phyloP scores from a whole-genome alignment of 2,329 filamentous ascomycete genomes.

The Venturia asperata region DNA sequence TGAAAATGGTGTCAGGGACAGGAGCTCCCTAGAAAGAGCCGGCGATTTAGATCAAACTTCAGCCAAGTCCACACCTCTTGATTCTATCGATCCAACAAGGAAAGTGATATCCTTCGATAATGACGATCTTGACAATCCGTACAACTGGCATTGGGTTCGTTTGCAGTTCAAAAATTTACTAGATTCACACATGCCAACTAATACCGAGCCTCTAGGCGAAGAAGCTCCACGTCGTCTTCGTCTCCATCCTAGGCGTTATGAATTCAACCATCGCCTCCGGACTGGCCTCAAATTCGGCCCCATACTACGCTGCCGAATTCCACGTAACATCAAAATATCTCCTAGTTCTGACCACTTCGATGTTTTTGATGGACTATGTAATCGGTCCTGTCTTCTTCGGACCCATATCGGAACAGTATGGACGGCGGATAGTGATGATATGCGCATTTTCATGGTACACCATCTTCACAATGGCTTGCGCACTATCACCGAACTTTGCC shows the following conservation, averaged over 20 bases:
- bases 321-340: conserved; percentile 41
- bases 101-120: conserved; percentile 34
- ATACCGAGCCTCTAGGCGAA: conserved; percentile 36
- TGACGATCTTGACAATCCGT: conserved; percentile 36
- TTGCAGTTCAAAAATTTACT: no score
- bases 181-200: not conserved
- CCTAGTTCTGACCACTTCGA: conserved; percentile 43
- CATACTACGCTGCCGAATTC: conserved; percentile 53
- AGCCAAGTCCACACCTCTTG: conserved; percentile 19
- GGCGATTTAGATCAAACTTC: conserved; percentile 17
- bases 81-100: conserved; percentile 17
- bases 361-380: conserved; percentile 45
- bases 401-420: conserved; percentile 40
- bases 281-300: conserved; percentile 56
- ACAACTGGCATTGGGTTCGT: conserved; percentile 33
- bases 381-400: conserved; percentile 39
- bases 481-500: conserved; percentile 39
- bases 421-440: conserved; percentile 43
- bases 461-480: conserved; percentile 40
- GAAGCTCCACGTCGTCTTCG: conserved; percentile 49
- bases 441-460: conserved; percentile 43
- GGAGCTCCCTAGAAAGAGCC: conserved; percentile 23
- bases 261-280: conserved; percentile 62
- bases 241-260: conserved; percentile 53
- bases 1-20: conserved; percentile 23